These are phyloP conservation scores for Aquilaria agallochum DNA, from an alignment of 441 rosid species.

Conservation along the genomic window DNA sequence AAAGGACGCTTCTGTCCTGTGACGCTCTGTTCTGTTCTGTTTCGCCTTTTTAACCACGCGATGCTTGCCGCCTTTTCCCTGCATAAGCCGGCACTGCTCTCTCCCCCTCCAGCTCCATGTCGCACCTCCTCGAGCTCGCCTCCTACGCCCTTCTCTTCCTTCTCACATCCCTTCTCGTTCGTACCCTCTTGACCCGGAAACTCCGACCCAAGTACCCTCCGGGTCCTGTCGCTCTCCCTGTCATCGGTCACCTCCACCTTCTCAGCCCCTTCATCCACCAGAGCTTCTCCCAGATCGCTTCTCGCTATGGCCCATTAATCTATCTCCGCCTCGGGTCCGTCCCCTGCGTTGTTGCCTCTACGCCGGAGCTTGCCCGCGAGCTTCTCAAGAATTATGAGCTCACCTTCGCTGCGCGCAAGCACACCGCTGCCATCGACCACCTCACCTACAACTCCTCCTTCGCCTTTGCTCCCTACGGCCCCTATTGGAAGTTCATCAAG, in stretches of 20 bases:
- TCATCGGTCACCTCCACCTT: conserved; percentile 42
- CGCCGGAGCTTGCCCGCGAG: conserved; percentile 27
- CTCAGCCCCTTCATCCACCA: conserved; percentile 27
- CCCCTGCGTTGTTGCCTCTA: conserved; percentile 26
- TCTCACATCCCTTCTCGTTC: background rate
- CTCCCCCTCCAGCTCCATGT: background rate
- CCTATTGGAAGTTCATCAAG: conserved; percentile 28
- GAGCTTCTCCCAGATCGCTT: conserved; percentile 18
- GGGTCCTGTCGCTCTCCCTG: conserved; percentile 23
- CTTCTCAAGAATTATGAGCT: conserved; percentile 28
- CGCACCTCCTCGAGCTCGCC: background rate
- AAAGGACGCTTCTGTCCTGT: no score
- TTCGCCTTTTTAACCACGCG: no score
- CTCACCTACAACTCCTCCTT: conserved; percentile 31
- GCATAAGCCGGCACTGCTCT: no score
- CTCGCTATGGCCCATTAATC: conserved; percentile 23
- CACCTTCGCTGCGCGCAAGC: conserved; percentile 19
- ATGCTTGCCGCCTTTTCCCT: no score
- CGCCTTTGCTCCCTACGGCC: conserved; percentile 30
- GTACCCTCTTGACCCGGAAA: background rate
- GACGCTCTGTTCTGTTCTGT: no score
- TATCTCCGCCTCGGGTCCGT: conserved; percentile 25
- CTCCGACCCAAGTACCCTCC: conserved; percentile 22
- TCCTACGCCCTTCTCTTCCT: conserved; percentile 1
- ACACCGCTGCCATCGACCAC: conserved; percentile 18